Evolutionary conservation across 257 asterid genomes (phyloP), one percentile per base, ranked within the genome.

Genomic region (Nyctanthes arbortristis): DNA sequence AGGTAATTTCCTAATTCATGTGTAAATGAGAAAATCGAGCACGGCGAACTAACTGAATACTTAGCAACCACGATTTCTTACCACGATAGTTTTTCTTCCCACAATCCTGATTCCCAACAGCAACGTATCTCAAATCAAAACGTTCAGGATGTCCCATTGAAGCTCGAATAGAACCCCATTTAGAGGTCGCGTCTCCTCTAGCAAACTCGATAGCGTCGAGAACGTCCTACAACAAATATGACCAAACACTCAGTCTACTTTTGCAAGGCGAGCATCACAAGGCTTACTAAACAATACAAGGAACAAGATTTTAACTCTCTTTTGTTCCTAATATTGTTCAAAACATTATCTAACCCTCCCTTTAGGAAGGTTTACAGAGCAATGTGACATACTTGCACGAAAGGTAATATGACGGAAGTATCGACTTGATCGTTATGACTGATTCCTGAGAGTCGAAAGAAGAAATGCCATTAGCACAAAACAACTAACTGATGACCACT

Each of bases 81-180:
- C 99, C 97, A 5, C 67, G 87, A 80, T 94, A 94, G 31, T 94
- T 83, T 82, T 84, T 81, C 78, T 79, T 89, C 73, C 86, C 75
- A 66, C 99, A 94, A 69, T 94, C 99, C 61, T 94, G 96, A 77
- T 94, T 94, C 36, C 99, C 97, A 4, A 85, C 61, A 5, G 96
- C 97, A 40, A 91, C 87, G 20, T 91, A 86, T 69, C 77, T 87
- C 84, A 94, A 76, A 82, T 87, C 90, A 75, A 94, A 94, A 25
- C 97, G 97, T 70, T 86, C 88, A 9, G 83, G 75, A 59, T 85
- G 99, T 67, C 97, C 99, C 97, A 94, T 81, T 74, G 81, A 73
- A 64, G 93, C 95, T 70, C 99, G 83, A 68, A 88, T 37, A 10
- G 99, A 86, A 61, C 99, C 99, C 96, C 97, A 86, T 68, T 67